phyloP scores from a whole-genome alignment of 805 yeast species.

The Barnettozyma botsteinii region DNA sequence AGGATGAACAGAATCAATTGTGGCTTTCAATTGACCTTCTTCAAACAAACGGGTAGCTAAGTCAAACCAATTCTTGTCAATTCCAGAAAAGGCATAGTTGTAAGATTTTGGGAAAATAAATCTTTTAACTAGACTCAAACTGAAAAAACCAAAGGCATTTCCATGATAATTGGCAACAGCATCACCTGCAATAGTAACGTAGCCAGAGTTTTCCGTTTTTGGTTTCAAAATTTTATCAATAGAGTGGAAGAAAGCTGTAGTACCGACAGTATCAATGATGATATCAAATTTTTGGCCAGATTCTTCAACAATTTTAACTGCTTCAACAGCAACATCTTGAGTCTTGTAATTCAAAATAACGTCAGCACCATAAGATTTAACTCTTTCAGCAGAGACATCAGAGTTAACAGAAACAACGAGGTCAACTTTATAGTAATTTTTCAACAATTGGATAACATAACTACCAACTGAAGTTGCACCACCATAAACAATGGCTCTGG shows the following conservation, averaged over 20 bases:
- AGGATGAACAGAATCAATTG: conserved; percentile 48
- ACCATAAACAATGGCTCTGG: conserved; percentile 60
- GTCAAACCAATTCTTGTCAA: conserved; percentile 24
- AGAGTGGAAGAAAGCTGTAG: conserved; percentile 39
- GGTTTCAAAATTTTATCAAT: conserved; percentile 41
- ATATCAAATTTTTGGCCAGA: conserved; percentile 49
- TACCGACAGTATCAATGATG: conserved; percentile 64
- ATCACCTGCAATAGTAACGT: conserved; percentile 56
- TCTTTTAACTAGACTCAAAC: conserved; percentile 10
- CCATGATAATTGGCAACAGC: conserved; percentile 26
- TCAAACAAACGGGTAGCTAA: conserved; percentile 32
- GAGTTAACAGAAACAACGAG: conserved; percentile 56
- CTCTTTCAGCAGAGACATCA: conserved; percentile 38
- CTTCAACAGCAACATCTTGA: conserved; percentile 33
- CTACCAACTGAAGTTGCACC: conserved; percentile 69
- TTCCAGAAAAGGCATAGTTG: conserved; percentile 25
- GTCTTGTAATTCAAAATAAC: conserved; percentile 51
- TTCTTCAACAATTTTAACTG: conserved; percentile 24
- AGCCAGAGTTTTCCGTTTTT: conserved; percentile 41
- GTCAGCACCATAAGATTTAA: conserved; percentile 51
- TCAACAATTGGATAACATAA: conserved; percentile 50
- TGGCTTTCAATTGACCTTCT: conserved; percentile 36
- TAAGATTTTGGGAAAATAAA: conserved; percentile 14
- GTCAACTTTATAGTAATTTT: conserved; percentile 38
- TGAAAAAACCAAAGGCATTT: conserved; percentile 3